phyloP scores from a whole-genome alignment of 2,329 filamentous ascomycete genomes.

The Dactylellina leptospora region DNA sequence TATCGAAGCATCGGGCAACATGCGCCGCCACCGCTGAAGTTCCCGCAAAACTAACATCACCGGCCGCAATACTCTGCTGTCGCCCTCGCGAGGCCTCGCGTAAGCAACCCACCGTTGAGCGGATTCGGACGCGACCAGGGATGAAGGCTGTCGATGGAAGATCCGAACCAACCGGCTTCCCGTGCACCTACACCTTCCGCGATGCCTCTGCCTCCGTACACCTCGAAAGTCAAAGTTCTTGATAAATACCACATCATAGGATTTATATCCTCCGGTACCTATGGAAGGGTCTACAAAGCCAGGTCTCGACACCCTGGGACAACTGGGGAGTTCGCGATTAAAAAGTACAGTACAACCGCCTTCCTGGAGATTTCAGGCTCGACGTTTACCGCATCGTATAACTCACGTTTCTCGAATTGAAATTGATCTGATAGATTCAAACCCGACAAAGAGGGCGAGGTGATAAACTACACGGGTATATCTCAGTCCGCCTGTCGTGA shows the following conservation, averaged over 20 bases:
- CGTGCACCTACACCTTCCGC: slow-evolving; percentile 11
- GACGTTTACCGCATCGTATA: too few relatives aligned
- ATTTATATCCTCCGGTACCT: slow-evolving; percentile 97
- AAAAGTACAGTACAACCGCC: slow-evolving; percentile 72
- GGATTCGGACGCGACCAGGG: slow-evolving; percentile 1
- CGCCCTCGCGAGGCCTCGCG: too few relatives aligned
- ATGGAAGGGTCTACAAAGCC: slow-evolving; percentile 97
- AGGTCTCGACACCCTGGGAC: slow-evolving; percentile 70
- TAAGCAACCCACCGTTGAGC: not conserved
- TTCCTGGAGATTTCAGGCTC: not conserved
- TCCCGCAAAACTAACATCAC: too few relatives aligned
- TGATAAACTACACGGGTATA: slow-evolving; percentile 93
- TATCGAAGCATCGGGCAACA: too few relatives aligned
- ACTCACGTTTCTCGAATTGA: not conserved
- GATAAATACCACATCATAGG: slow-evolving; percentile 96
- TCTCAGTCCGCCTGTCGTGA: slow-evolving; percentile 96
- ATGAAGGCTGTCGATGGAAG: slow-evolving; percentile 39
- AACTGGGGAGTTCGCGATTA: slow-evolving; percentile 91
- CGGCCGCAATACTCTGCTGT: too few relatives aligned
- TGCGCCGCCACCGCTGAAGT: too few relatives aligned
- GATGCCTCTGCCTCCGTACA: slow-evolving; percentile 63
- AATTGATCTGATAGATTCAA: slow-evolving; percentile 71
- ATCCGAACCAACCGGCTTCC: slow-evolving; percentile 16
- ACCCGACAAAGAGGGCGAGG: slow-evolving; percentile 96
- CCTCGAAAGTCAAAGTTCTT: slow-evolving; percentile 84